Base-by-base conservation (phyloP, 2,329 filamentous ascomycete genomes). In the Acephala macrosclerotiorum region DNA sequence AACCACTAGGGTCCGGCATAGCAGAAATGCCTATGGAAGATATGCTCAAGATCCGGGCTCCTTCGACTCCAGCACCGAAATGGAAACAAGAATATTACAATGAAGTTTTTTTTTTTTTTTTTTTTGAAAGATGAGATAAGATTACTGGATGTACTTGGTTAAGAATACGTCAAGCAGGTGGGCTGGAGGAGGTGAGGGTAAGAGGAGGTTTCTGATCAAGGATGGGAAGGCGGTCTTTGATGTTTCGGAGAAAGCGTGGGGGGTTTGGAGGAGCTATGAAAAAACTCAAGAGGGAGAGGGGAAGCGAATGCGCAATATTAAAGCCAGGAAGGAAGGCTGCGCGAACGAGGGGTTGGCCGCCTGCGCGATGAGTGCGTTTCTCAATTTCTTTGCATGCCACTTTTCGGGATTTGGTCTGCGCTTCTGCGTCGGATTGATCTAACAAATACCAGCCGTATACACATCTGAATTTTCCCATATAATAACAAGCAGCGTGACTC, bases 101-200 rank as follows among this genome's bases (percentile, higher is more conserved):
- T 0, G 66, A 68, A 22, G 61, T 68, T n/a, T 58, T 66, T n/a
- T 68, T n/a, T 58, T 66, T n/a, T n/a, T n/a, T n/a, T n/a, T n/a
- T n/a, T n/a, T 49, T 36, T n/a, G 7, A 22, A n/a, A 47, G 42
- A 22, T 47, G 16, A 47, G 18, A 47, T 47, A 4, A 20, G n/a
- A 51, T 67, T 67, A 14, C 53, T 69, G 49, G 57, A 47, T 35
- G 61, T 56, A 47, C 42, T 60, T 38, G 67, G 59, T 14, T 38
- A 62, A 26, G 55, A 69, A 12, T 62, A 68, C 56, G 47, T 68
- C 35, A 36, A 33, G 38, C 47, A 58, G 14, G 64, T 68, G 8
- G 22, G 18, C 14, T 33, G 20, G 57, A 38, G 38, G 64, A 58
- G 22, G 58, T 66, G 16, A 9, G 16, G 66, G 66, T 2, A 47